These are phyloP conservation scores for Beauveria bassiana DNA, from an alignment of 2,329 filamentous ascomycete genomes.

Conservation along the genomic window DNA sequence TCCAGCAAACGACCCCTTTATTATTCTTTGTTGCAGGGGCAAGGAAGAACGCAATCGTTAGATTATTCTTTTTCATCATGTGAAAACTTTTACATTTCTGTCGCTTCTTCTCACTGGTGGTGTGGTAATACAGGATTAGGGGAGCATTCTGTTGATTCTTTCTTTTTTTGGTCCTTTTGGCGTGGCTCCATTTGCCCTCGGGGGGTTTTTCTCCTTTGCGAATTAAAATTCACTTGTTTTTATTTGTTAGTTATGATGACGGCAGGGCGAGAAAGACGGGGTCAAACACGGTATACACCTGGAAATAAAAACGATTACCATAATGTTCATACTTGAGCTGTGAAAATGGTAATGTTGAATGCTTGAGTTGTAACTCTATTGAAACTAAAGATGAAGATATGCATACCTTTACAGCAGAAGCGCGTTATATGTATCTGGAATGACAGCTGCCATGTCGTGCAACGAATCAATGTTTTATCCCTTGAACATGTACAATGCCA, in stretches of 20 bases:
- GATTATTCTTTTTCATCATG: neutral
- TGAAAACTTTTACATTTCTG: neutral
- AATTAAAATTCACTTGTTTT: slow-evolving; percentile 1
- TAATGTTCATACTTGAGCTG: no score
- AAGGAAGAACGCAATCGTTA: neutral
- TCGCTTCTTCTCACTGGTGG: neutral
- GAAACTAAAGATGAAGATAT: no score
- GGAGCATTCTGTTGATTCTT: slow-evolving; percentile 3
- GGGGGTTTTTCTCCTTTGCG: no score
- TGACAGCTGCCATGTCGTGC: no score
- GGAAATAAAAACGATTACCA: neutral
- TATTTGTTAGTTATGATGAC: slow-evolving; percentile 12
- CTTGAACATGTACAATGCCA: no score
- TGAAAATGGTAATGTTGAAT: no score
- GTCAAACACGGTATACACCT: no score
- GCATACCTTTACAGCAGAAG: no score
- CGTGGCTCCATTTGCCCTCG: no score
- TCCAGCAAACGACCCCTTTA: neutral
- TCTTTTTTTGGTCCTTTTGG: neutral
- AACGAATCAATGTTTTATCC: no score
- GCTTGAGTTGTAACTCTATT: no score
- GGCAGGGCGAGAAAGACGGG: neutral
- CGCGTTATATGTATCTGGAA: no score
- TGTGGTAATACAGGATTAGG: slow-evolving; percentile 7
- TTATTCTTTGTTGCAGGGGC: neutral